Evolutionary conservation across 2,329 filamentous ascomycete species (phyloP).

Genomic region (Cucurbitaria berberidis): DNA sequence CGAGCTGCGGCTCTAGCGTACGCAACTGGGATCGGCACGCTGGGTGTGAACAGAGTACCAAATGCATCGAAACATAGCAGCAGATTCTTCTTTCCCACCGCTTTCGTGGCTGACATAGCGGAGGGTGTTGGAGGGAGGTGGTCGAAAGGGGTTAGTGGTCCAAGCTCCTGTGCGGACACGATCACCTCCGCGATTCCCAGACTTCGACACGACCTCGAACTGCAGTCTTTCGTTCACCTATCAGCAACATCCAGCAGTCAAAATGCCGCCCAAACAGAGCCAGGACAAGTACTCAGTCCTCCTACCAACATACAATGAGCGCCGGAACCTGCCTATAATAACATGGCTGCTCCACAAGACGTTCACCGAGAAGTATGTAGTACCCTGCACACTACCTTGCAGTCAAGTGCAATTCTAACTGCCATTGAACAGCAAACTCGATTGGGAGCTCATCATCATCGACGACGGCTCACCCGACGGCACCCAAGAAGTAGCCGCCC

Average conservation of each 20-base stretch:
- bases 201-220: slow-evolving; percentile 14
- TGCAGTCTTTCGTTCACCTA: slow-evolving; percentile 39
- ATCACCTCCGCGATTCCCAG: slow-evolving; percentile 28
- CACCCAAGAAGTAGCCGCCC: slow-evolving; percentile 86
- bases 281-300: slow-evolving; percentile 94
- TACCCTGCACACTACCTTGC: neutral
- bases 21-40: slow-evolving; percentile 57
- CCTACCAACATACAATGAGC: slow-evolving; percentile 98
- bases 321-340: slow-evolving; percentile 94
- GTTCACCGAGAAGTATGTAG: slow-evolving; percentile 80
- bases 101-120: slow-evolving; percentile 13
- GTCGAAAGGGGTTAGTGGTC: slow-evolving; percentile 30
- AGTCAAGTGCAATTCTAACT: slow-evolving; percentile 12
- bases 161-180: slow-evolving; percentile 31
- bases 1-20: slow-evolving; percentile 61
- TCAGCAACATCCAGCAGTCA: slow-evolving; percentile 21
- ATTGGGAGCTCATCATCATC: slow-evolving; percentile 98
- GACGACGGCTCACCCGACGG: slow-evolving; percentile 98
- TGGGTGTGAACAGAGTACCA: slow-evolving; percentile 66
- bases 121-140: slow-evolving; percentile 16
- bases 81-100: slow-evolving; percentile 51
- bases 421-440: slow-evolving; percentile 70
- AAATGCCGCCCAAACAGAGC: slow-evolving; percentile 43
- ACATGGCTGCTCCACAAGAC: slow-evolving; percentile 91
- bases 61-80: slow-evolving; percentile 69